phyloP scores from a whole-genome alignment of 2,329 filamentous ascomycete species.

The Drechslerella dactyloides region DNA sequence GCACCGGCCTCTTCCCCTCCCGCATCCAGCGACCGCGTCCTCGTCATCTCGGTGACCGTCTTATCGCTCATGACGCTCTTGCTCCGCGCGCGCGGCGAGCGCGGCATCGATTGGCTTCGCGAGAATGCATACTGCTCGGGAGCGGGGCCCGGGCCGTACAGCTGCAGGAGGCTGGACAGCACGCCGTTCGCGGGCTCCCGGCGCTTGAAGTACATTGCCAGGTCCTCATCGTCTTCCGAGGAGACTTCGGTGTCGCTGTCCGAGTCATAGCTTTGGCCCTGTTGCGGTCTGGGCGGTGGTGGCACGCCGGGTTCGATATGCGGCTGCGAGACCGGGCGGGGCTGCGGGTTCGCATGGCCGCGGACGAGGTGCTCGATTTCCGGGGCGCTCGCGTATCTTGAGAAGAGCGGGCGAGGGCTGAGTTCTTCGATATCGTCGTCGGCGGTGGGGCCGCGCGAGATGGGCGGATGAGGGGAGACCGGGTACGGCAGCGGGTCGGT shows the following conservation, averaged over 20 bases:
- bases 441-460: slow-evolving; percentile 9
- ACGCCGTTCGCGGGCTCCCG: slow-evolving; percentile 42
- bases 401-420: slow-evolving; percentile 20
- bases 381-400: slow-evolving; percentile 30
- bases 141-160: slow-evolving; percentile 36
- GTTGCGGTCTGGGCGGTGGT: not conserved
- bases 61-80: slow-evolving; percentile 22
- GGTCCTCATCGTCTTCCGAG: slow-evolving; percentile 37
- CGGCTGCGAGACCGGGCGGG: slow-evolving; percentile 1
- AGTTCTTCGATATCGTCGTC: slow-evolving; percentile 34
- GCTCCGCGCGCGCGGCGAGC: slow-evolving; percentile 30
- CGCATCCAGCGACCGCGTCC: slow-evolving; percentile 4
- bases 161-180: slow-evolving; percentile 42
- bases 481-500: slow-evolving; percentile 47
- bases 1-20: not conserved
- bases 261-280: slow-evolving; percentile 4
- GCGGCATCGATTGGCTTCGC: slow-evolving; percentile 21
- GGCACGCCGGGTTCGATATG: not conserved
- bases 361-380: slow-evolving; percentile 34
- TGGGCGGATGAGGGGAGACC: slow-evolving; percentile 16
- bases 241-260: slow-evolving; percentile 40
- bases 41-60: slow-evolving; percentile 6
- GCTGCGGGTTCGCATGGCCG: slow-evolving; percentile 32
- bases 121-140: slow-evolving; percentile 4
- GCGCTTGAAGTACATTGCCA: slow-evolving; percentile 37